Evolutionary conservation across 1,284 basidiomycete species (phyloP), one percentile per base, ranked within the genome.

Genomic region (Tetrapyrgos nigripes): DNA sequence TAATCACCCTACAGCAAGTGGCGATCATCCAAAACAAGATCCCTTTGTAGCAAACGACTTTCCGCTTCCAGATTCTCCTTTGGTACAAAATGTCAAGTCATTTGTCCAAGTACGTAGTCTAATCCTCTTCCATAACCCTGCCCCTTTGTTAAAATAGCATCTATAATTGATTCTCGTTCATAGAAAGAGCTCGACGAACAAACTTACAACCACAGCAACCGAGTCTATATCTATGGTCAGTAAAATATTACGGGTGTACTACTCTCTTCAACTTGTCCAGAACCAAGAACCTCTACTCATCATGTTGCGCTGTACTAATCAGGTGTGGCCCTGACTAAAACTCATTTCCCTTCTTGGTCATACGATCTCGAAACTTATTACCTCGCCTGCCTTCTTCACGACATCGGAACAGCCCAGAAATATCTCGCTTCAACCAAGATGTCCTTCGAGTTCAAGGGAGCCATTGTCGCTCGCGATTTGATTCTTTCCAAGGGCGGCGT

Each of bases 371-470:
- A 83, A 73, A 83, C 83, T 17, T 84, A 83, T 69, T 84, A 80
- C 63, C 72, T 84, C 45, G 73, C 81, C 27, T 82, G 80, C 59
- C 73, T 85, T 24, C 68, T 85, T 54, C 84, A 85, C 63, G 84
- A 86, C 66, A 84, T 85, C 58, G 83, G 84, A 40, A 81, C 81
- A 3, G 81, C 83, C 6, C 77, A 83, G 50, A 71, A 72, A 45
- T 81, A 81, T 68, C 74, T 83, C 48, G 67, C 79, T 4, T 79
- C 78, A 40, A 85, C 84, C 9, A 82, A 83, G 62, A 74, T 86
- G 72, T 83, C 80, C 24, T 86, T 85, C 67, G 85, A 86, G 70
- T 85, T 85, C 73, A 83, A 83, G 67, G 83, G 83, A 53, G 83
- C 78, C 28, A 83, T 85, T 56, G 75, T 84, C 29, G 83, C 82